Percentiles rank a stretch among this genome's conserved stretches.
phyloP scores from a whole-genome alignment of 2,329 filamentous ascomycete genomes.

The Herpotrichia juniperi region DNA sequence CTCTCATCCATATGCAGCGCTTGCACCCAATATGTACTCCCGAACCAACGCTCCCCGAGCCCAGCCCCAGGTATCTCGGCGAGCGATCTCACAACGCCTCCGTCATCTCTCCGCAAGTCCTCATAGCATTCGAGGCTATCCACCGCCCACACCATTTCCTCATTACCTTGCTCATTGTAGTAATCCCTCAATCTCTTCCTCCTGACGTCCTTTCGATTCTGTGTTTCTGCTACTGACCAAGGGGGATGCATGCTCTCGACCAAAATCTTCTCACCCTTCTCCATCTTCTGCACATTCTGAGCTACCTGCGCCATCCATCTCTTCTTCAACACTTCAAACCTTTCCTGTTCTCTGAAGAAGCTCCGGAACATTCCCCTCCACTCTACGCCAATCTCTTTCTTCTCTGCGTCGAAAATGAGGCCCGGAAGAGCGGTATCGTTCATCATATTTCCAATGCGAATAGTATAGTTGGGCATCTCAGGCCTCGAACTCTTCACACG shows the following conservation, averaged over 20 bases:
- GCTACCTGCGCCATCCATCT: conserved; percentile 14
- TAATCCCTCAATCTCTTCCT: conserved; percentile 28
- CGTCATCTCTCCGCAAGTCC: conserved; percentile 14
- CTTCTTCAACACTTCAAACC: conserved; percentile 14
- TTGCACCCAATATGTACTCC: conserved; percentile 34
- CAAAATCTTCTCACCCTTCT: conserved; percentile 20
- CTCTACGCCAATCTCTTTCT: conserved; percentile 28
- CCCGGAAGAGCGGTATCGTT: conserved; percentile 39
- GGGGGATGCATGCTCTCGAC: conserved; percentile 18
- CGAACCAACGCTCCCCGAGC: conserved; percentile 38
- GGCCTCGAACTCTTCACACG: conserved; percentile 26
- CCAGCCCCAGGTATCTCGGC: conserved; percentile 31
- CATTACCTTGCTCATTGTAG: conserved; percentile 21
- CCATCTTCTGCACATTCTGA: conserved; percentile 11
- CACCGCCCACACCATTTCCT: conserved; percentile 40
- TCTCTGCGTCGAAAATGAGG: conserved; percentile 22
- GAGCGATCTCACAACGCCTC: conserved; percentile 22
- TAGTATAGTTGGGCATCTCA: conserved; percentile 40
- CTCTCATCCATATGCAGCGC: conserved; percentile 41
- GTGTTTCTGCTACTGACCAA: conserved; percentile 18
- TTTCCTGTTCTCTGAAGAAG: conserved; percentile 40
- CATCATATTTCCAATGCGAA: conserved; percentile 33
- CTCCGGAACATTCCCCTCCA: conserved; percentile 36
- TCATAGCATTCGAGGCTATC: conserved; percentile 32
- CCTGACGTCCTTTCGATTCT: conserved; percentile 29